phyloP scores from a whole-genome alignment of 2,329 filamentous ascomycete genomes.

The Capronia americana region DNA sequence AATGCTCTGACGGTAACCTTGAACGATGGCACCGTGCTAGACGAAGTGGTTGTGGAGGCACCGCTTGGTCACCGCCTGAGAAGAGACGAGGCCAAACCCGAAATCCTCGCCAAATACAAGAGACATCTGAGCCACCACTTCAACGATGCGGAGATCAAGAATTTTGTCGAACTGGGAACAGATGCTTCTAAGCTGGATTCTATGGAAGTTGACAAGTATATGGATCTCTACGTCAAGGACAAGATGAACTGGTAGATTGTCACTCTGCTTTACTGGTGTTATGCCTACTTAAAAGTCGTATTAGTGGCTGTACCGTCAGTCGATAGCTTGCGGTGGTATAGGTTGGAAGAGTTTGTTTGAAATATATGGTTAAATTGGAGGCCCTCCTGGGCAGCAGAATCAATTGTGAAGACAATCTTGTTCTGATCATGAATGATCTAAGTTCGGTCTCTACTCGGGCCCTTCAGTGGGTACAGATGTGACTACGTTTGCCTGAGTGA shows the following conservation, averaged over 20 bases:
- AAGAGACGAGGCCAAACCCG: conserved; percentile 95
- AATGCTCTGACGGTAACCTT: conserved; percentile 95
- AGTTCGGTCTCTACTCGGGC: too few species aligned
- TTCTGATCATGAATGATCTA: too few species aligned
- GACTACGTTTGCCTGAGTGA: too few species aligned
- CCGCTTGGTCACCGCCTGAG: conserved; percentile 90
- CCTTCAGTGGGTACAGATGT: too few species aligned
- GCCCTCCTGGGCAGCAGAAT: not conserved
- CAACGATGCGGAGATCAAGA: conserved; percentile 74
- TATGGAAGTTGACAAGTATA: conserved; percentile 88
- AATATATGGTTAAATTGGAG: not conserved
- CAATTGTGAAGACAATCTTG: not conserved
- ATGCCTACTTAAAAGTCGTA: not conserved
- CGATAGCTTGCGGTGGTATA: not conserved
- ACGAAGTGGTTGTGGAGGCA: conserved; percentile 91
- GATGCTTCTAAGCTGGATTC: conserved; percentile 76
- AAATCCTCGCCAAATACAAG: conserved; percentile 95
- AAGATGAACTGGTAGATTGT: conserved; percentile 48
- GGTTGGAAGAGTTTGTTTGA: not conserved
- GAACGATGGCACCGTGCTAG: conserved; percentile 89
- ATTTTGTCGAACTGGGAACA: conserved; percentile 80
- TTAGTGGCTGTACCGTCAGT: not conserved
- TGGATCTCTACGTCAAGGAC: conserved; percentile 78
- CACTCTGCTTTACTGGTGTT: not conserved
- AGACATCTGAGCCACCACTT: conserved; percentile 87